A percentile compares a stretch with the other conserved stretches of the same genome.
These are phyloP conservation scores for Cantharellus cinnabarinus DNA, from an alignment of 768 basidiomycete species.

Conservation along the genomic window DNA sequence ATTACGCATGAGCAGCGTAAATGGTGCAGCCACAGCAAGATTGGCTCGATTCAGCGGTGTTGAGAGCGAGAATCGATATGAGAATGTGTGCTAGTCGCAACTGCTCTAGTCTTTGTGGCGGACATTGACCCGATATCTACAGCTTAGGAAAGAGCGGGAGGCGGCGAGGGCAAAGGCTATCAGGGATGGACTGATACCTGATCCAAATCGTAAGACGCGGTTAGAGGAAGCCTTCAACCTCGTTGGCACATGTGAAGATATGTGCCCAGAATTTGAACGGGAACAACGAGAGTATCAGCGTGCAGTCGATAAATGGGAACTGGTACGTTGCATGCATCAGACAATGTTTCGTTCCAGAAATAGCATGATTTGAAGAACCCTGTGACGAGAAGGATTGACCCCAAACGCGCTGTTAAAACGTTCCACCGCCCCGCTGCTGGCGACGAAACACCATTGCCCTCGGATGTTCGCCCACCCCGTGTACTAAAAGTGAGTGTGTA, in stretches of 20 bases:
- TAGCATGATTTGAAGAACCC: constrained; percentile 27
- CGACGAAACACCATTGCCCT: constrained; percentile 65
- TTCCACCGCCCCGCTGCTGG: constrained; percentile 84
- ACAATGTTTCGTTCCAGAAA: neutral
- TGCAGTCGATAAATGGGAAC: constrained; percentile 72
- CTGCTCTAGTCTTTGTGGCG: neutral
- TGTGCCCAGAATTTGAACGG: constrained; percentile 89
- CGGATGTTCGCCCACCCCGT: constrained; percentile 72
- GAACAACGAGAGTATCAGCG: constrained; percentile 80
- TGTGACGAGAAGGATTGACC: constrained; percentile 67
- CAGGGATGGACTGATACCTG: constrained; percentile 70
- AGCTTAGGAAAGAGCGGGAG: constrained; percentile 61
- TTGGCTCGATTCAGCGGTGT: neutral
- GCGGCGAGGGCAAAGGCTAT: constrained; percentile 53
- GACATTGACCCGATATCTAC: neutral
- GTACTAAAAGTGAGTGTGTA: constrained; percentile 44
- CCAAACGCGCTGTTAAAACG: constrained; percentile 74
- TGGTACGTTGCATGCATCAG: constrained; percentile 28
- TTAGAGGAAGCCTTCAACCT: constrained; percentile 85
- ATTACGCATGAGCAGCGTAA: neutral
- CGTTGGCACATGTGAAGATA: constrained; percentile 76
- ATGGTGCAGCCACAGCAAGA: neutral
- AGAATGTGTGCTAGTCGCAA: neutral
- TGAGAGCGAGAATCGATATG: neutral
- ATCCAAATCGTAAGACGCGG: constrained; percentile 55